Conservation (phyloP, 1,284 basidiomycete genomes). For the Filobasidium uniguttulatum region DNA sequence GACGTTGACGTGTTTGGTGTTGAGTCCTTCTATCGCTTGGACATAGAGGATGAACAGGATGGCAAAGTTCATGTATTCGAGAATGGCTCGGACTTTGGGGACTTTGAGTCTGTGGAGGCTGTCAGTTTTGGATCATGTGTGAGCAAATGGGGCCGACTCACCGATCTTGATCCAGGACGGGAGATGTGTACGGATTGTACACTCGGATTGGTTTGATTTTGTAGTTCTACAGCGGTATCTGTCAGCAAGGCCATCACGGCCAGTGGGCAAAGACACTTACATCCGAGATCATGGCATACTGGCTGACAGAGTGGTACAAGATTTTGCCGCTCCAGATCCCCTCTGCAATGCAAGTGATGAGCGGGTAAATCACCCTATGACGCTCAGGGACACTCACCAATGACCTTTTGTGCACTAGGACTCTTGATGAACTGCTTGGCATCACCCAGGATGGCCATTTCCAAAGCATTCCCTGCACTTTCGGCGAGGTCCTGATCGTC, state of each 20-base stretch:
- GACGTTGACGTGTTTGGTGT: constrained; percentile 48
- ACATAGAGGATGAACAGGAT: constrained; percentile 71
- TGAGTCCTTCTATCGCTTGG: constrained; percentile 60
- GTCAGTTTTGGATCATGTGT: neutral
- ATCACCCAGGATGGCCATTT: constrained; percentile 74
- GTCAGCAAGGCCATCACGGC: neutral
- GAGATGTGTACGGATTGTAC: constrained; percentile 84
- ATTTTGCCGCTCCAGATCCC: constrained; percentile 53
- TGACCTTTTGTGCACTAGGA: constrained; percentile 72
- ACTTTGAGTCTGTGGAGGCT: constrained; percentile 59
- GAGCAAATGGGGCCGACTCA: constrained; percentile 21
- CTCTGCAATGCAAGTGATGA: constrained; percentile 24
- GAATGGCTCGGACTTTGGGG: constrained; percentile 70
- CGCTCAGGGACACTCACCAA: constrained; percentile 39
- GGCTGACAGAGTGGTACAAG: constrained; percentile 75
- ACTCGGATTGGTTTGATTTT: constrained; percentile 83
- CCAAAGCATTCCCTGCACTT: constrained; percentile 72
- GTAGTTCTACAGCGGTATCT: constrained; percentile 53
- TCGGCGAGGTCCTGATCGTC: constrained; percentile 57
- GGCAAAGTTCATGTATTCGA: constrained; percentile 75
- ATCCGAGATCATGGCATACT: constrained; percentile 71
- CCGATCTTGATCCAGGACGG: constrained; percentile 84
- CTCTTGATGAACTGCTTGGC: constrained; percentile 77
- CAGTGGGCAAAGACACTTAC: constrained; percentile 38
- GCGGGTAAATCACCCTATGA: neutral